phyloP scores from a whole-genome alignment of 306 rosid species.

The Cyclanthera cordifolia region DNA sequence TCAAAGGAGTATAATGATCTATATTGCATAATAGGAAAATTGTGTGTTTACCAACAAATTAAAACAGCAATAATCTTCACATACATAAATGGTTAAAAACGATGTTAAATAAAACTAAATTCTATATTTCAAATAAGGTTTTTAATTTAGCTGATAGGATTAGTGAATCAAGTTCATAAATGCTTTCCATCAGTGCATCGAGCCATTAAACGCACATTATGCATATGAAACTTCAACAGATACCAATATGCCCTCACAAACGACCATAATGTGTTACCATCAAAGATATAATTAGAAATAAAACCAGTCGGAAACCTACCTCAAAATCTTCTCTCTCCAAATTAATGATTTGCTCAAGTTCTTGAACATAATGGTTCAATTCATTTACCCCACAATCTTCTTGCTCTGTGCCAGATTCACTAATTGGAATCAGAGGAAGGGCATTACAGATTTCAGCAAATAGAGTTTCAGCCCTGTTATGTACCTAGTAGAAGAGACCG shows the following conservation, averaged over 20 bases:
- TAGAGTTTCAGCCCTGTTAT: conserved; percentile 53
- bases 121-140: neutral
- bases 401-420: conserved; percentile 26
- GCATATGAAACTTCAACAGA: neutral
- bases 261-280: neutral
- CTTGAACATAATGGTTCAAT: conserved; percentile 46
- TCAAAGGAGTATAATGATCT: neutral
- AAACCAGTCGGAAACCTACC: conserved; percentile 31
- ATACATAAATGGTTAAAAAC: neutral
- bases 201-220: neutral
- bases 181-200: neutral
- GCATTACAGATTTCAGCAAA: conserved; percentile 72
- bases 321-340: conserved; percentile 79
- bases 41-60: neutral
- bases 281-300: conserved; percentile 3
- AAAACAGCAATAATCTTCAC: neutral
- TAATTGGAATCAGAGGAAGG: conserved; percentile 56
- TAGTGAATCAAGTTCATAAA: neutral
- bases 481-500: conserved; percentile 42
- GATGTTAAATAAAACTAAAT: neutral
- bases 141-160: conserved; percentile 3
- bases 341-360: conserved; percentile 60
- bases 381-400: conserved; percentile 30
- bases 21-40: conserved; percentile 1
- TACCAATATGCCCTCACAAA: neutral